Evolutionary conservation across 2,329 filamentous ascomycete species (phyloP).

Genomic region (Chaetomium globosum): DNA sequence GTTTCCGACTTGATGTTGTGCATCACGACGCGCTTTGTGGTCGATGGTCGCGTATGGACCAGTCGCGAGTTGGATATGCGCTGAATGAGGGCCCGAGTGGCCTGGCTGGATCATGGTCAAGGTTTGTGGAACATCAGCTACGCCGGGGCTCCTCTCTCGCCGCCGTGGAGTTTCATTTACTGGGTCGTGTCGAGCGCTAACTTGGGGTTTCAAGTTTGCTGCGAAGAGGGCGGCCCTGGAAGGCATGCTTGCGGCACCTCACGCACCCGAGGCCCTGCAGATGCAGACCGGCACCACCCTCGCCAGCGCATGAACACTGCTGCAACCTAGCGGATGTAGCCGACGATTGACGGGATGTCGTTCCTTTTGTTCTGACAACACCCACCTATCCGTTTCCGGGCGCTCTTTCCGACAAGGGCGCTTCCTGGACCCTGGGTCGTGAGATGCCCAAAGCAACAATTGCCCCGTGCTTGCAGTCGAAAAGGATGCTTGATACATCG

Average conservation of each 20-base stretch:
- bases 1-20: background rate
- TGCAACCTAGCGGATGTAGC: background rate
- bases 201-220: constrained; percentile 2
- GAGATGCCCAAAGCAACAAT: background rate
- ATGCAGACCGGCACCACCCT: constrained; percentile 14
- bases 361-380: constrained; percentile 13
- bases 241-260: constrained; percentile 7
- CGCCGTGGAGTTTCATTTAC: background rate
- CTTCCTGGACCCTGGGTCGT: background rate
- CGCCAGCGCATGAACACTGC: constrained; percentile 12
- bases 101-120: background rate
- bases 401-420: background rate
- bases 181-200: constrained; percentile 19
- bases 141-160: background rate
- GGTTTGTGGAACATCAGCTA: constrained; percentile 4
- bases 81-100: background rate
- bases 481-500: background rate
- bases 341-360: background rate
- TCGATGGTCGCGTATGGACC: background rate
- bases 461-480: background rate
- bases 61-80: background rate
- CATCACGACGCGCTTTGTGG: background rate
- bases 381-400: constrained; percentile 2
- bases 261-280: constrained; percentile 12
- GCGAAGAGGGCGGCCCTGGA: background rate